Percentiles rank a stretch among this genome's conserved stretches.
These are phyloP conservation scores for Termitomyces sp. DNA, from an alignment of 768 basidiomycete genomes.

Conservation along the genomic window DNA sequence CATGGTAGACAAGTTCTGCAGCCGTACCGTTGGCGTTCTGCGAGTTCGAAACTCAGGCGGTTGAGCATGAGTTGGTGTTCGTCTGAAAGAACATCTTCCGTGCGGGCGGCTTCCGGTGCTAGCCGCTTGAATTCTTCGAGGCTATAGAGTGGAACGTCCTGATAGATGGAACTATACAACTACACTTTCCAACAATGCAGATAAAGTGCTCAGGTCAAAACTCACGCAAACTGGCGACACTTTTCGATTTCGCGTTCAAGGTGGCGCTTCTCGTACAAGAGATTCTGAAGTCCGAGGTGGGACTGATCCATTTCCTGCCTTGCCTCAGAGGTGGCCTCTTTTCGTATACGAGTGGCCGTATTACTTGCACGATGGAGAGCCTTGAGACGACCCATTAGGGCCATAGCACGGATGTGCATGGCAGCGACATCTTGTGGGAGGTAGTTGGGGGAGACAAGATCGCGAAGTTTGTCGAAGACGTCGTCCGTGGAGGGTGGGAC, in stretches of 20 bases:
- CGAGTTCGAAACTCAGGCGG: constrained; percentile 80
- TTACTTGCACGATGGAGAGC: constrained; percentile 73
- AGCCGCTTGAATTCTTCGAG: constrained; percentile 62
- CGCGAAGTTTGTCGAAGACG: constrained; percentile 57
- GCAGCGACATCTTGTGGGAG: constrained; percentile 40
- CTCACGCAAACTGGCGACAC: constrained; percentile 88
- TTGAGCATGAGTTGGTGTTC: constrained; percentile 86
- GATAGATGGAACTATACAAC: constrained; percentile 69
- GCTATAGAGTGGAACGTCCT: constrained; percentile 73
- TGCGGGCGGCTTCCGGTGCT: constrained; percentile 64
- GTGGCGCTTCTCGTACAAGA: constrained; percentile 85
- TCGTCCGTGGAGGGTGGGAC: constrained; percentile 36
- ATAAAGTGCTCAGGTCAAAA: constrained; percentile 8
- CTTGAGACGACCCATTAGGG: constrained; percentile 77
- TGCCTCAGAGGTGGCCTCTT: constrained; percentile 72
- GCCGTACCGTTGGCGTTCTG: constrained; percentile 77
- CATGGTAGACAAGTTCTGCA: constrained; percentile 9
- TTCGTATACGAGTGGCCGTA: constrained; percentile 54
- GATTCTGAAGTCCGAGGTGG: constrained; percentile 79
- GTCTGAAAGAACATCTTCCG: constrained; percentile 54
- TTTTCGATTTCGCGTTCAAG: constrained; percentile 90
- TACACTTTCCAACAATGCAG: not conserved
- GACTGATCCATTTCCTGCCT: constrained; percentile 89
- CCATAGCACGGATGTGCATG: constrained; percentile 61
- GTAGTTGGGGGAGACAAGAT: constrained; percentile 47